Evolutionary conservation across 139 green algal species (phyloP), one percentile per base, ranked within the genome.

Genomic region (Eudorina sp.): DNA sequence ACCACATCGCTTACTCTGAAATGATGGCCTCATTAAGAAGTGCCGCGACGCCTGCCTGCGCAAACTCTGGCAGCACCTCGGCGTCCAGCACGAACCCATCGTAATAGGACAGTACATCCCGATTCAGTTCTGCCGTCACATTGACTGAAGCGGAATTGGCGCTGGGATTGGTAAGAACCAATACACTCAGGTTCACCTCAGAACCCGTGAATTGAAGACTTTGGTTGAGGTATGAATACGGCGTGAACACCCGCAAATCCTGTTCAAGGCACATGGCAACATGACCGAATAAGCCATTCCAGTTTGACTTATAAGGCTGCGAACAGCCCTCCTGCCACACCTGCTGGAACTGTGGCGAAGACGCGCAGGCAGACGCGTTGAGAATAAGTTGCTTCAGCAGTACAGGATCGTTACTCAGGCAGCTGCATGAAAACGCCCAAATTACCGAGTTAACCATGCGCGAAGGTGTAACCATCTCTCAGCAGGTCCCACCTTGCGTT

Each of bases 61-160:
- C 78, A 9, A 85, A 27, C 58, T 74, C 78, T 14, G 78, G 55
- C 55, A 85, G 55, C 38, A 43, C 55, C 53, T 85, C 78, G 4
- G 78, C 78, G 4, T 58, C 55, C 21, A 41, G 18, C 11, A 85
- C 40, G 41, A 60, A 75, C 40, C 48, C 78, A 43, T 85, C 78
- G 45, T 85, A 41, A 40, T 85, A 85, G 2, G 38, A 53, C 3
- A 75, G 19, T 0, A 85, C 4, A 38, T 73, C 77, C 18, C 0
- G 53, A 40, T 25, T 25, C 0, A 84, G 27, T 38, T 84, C 77
- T 19, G 14, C 8, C 1, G 53, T 43, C 21, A 36, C 38, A 43
- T 70, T 84, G 4, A 84, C 8, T 40, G 31, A 66, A n/a, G n/a
- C n/a, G n/a, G n/a, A n/a, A 40, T 55, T 58, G 23, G 19, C 19